These are phyloP conservation scores for Penicillium alfredii DNA, from an alignment of 495 filamentous ascomycete species.

Conservation along the genomic window DNA sequence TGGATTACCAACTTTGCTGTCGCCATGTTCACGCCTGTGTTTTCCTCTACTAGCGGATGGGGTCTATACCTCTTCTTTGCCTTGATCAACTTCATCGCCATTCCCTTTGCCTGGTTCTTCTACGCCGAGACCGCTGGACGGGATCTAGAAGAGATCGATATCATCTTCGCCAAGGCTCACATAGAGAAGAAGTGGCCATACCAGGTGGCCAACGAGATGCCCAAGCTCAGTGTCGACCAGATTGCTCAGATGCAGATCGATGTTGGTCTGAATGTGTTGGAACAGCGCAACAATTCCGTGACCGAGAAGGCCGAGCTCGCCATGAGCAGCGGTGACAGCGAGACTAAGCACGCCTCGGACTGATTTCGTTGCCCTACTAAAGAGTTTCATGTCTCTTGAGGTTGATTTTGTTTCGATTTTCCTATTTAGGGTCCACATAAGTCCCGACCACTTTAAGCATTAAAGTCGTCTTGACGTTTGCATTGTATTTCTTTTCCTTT, in stretches of 20 bases:
- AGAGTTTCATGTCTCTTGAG: no score
- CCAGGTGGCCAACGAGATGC: constrained; percentile 28
- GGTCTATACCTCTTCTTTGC: constrained; percentile 59
- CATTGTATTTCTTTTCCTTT: no score
- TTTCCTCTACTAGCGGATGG: constrained; percentile 25
- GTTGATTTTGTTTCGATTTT: no score
- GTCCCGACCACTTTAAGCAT: no score
- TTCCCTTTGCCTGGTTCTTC: constrained; percentile 61
- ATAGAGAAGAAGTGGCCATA: constrained; percentile 35
- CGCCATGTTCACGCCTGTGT: constrained; percentile 43
- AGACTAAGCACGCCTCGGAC: constrained; percentile 20
- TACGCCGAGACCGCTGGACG: constrained; percentile 64
- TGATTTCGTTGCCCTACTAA: no score
- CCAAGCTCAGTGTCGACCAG: constrained; percentile 33
- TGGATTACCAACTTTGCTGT: constrained; percentile 46
- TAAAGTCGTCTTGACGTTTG: no score
- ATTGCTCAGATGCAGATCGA: constrained; percentile 27
- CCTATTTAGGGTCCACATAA: no score
- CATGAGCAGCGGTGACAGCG: constrained; percentile 23
- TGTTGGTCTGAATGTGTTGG: constrained; percentile 22
- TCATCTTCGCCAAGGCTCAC: constrained; percentile 41
- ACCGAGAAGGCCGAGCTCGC: constrained; percentile 29
- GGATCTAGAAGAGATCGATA: constrained; percentile 69
- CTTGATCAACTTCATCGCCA: constrained; percentile 57
- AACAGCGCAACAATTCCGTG: constrained; percentile 11